Evolutionary conservation across 2,329 filamentous ascomycete species (phyloP).

Genomic region (Zasmidium cellare): DNA sequence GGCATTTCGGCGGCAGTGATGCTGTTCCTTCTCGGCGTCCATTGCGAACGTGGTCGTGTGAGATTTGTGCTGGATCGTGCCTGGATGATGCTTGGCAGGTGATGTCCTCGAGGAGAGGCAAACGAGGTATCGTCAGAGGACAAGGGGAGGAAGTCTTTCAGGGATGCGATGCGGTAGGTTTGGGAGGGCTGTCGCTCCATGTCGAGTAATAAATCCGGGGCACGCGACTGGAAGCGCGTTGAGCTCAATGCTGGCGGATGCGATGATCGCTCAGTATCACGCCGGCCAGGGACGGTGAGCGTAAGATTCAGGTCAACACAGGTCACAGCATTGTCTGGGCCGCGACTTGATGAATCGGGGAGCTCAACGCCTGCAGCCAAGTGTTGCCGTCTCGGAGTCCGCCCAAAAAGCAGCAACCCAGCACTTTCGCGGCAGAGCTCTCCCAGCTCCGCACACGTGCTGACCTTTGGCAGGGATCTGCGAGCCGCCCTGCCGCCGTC

Average conservation of each 20-base stretch:
- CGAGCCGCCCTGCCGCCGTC: neutral
- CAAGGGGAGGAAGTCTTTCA: conserved; percentile 43
- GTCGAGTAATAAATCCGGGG: neutral
- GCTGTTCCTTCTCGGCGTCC: conserved; percentile 20
- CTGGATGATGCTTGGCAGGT: conserved; percentile 38
- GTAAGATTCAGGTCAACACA: neutral
- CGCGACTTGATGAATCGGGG: neutral
- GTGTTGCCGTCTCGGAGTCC: neutral
- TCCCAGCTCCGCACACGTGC: neutral
- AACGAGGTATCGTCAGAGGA: conserved; percentile 32
- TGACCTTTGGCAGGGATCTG: neutral
- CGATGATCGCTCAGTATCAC: neutral
- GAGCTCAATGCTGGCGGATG: neutral
- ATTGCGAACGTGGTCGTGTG: conserved; percentile 11
- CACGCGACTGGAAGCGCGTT: neutral
- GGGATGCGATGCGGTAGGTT: conserved; percentile 25
- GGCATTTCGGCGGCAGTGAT: conserved; percentile 23
- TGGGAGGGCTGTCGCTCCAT: conserved; percentile 2
- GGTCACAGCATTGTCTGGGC: neutral
- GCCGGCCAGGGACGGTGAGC: neutral
- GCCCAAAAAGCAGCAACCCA: neutral
- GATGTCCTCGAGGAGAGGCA: conserved; percentile 46
- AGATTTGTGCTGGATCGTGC: conserved; percentile 25
- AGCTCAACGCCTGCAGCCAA: neutral
- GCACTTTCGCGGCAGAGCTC: neutral